These are phyloP conservation scores for Rickenella mellea DNA, from an alignment of 768 basidiomycete genomes.

Conservation along the genomic window DNA sequence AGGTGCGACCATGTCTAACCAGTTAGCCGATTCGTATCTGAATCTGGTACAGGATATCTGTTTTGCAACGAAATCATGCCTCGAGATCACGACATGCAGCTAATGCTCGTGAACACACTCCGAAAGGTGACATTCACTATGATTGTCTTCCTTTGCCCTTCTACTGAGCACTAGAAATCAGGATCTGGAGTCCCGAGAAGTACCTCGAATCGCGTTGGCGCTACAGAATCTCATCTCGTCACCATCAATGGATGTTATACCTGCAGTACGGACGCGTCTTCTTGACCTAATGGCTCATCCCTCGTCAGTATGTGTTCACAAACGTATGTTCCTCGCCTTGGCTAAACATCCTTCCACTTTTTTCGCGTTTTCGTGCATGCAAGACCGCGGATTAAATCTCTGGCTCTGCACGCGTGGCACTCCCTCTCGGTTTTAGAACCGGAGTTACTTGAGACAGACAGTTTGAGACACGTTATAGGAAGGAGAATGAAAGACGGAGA, in stretches of 20 bases:
- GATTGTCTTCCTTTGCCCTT: background rate
- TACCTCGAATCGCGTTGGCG: slow-evolving; percentile 58
- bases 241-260: slow-evolving; percentile 59
- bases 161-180: slow-evolving; percentile 17
- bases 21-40: background rate
- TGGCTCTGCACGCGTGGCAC: slow-evolving; percentile 51
- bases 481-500: slow-evolving; percentile 36
- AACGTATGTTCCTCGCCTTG: background rate
- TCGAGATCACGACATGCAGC: slow-evolving; percentile 52
- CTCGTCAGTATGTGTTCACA: slow-evolving; percentile 53
- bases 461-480: slow-evolving; percentile 20
- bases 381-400: slow-evolving; percentile 52
- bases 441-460: slow-evolving; percentile 25
- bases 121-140: slow-evolving; percentile 47
- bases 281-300: slow-evolving; percentile 59
- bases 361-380: slow-evolving; percentile 1
- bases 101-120: slow-evolving; percentile 82
- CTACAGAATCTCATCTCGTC: slow-evolving; percentile 57
- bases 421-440: slow-evolving; percentile 37
- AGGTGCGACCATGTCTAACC: slow-evolving; percentile 28
- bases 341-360: background rate
- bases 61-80: slow-evolving; percentile 73
- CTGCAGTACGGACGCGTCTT: slow-evolving; percentile 62
- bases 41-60: slow-evolving; percentile 48
- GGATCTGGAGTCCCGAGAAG: slow-evolving; percentile 59